phyloP scores from a whole-genome alignment of 2,329 filamentous ascomycete genomes.

The Sphaceloma murrayae region DNA sequence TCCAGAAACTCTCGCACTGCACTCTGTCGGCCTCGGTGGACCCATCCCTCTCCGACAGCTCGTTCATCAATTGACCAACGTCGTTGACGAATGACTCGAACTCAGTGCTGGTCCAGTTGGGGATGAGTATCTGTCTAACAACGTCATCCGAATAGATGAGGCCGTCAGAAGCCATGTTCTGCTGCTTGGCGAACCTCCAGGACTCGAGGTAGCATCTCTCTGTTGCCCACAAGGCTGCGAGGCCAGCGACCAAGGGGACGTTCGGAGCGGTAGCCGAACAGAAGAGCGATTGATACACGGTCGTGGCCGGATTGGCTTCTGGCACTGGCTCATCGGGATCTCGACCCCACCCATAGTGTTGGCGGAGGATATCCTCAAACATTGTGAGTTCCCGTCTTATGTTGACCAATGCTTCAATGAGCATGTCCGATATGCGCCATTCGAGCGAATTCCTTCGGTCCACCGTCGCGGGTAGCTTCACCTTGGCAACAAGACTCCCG shows the following conservation, averaged over 20 bases:
- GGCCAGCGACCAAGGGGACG: conserved; percentile 51
- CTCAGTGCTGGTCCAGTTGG: conserved; percentile 41
- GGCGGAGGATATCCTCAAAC: conserved; percentile 46
- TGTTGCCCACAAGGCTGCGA: conserved; percentile 64
- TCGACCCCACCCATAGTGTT: conserved; percentile 18
- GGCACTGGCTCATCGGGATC: conserved; percentile 13
- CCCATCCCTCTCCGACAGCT: conserved; percentile 34
- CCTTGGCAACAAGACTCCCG: conserved; percentile 51
- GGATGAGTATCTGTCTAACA: conserved; percentile 40
- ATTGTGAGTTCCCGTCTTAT: conserved; percentile 57
- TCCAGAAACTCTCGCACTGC: conserved; percentile 40
- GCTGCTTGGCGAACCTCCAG: conserved; percentile 38
- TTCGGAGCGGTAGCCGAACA: conserved; percentile 45
- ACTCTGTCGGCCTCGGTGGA: conserved; percentile 38
- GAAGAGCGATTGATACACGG: conserved; percentile 48
- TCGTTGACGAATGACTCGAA: conserved; percentile 41
- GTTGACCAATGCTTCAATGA: conserved; percentile 55
- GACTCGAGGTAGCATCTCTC: conserved; percentile 49
- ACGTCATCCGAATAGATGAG: conserved; percentile 32
- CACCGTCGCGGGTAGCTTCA: conserved; percentile 43
- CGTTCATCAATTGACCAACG: conserved; percentile 38
- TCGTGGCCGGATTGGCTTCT: conserved; percentile 19
- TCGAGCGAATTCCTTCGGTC: conserved; percentile 39
- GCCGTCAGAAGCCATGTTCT: conserved; percentile 19
- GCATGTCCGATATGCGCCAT: conserved; percentile 50